Conservation (phyloP, 371 early-diverging fungal genomes). For the Mortierella polycephala region DNA sequence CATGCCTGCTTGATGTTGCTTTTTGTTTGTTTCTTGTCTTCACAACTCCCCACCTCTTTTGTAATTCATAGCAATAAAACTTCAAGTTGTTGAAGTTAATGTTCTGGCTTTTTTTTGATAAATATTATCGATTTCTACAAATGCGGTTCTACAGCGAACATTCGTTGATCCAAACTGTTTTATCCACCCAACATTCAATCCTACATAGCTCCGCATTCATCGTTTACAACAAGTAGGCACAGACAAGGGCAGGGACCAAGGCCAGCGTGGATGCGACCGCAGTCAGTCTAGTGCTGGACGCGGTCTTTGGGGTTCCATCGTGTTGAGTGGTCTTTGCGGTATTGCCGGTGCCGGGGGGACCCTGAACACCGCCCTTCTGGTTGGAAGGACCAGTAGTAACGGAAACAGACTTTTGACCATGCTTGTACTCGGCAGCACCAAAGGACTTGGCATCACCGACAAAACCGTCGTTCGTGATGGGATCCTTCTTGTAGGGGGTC, state of each 20-base stretch:
- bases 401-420: conserved; percentile 56
- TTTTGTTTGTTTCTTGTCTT: conserved; percentile 1
- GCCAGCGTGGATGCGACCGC: conserved; percentile 15
- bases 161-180: conserved; percentile 1
- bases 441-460: conserved; percentile 61
- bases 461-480: conserved; percentile 45
- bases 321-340: conserved; percentile 8
- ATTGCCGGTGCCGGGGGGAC: not conserved
- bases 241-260: conserved; percentile 28
- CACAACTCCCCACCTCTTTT: not conserved
- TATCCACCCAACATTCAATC: not conserved
- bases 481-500: conserved; percentile 61
- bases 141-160: not conserved
- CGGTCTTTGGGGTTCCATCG: conserved; percentile 9
- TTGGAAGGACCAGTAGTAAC: conserved; percentile 5
- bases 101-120: not conserved
- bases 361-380: not conserved
- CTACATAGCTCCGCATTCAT: not conserved
- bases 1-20: not conserved
- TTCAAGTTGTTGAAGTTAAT: not conserved
- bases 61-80: conserved; percentile 13
- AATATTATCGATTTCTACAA: not conserved
- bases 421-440: conserved; percentile 59
- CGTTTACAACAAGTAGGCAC: conserved; percentile 24
- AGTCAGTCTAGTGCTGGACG: conserved; percentile 12